phyloP scores from a whole-genome alignment of 129 eudicot species.

The Escallonia rubra region DNA sequence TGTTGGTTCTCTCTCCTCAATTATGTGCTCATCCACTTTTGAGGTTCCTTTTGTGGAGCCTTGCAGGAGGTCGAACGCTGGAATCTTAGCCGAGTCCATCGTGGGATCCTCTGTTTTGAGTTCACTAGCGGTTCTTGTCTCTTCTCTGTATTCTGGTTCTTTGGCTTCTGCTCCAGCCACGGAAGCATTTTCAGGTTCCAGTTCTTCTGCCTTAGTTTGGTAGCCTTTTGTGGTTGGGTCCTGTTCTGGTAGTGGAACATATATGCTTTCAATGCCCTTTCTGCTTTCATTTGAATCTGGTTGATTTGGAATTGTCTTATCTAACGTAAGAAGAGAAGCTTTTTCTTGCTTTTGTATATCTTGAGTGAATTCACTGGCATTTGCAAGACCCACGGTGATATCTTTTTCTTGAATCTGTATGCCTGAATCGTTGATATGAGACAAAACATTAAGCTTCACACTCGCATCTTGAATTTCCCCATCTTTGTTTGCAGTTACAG shows the following conservation, averaged over 20 bases:
- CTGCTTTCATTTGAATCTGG: slow-evolving; percentile 24
- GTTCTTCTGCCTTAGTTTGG: slow-evolving; percentile 15
- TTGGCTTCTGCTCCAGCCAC: slow-evolving; percentile 24
- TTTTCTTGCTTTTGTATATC: slow-evolving; percentile 13
- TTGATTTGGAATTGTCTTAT: slow-evolving; percentile 12
- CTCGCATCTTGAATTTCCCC: neutral
- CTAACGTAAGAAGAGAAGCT: slow-evolving; percentile 6
- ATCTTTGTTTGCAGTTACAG: slow-evolving; percentile 18
- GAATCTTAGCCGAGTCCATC: slow-evolving; percentile 7
- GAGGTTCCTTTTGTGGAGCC: slow-evolving; percentile 18
- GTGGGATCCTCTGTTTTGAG: slow-evolving; percentile 14
- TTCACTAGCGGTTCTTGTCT: slow-evolving; percentile 18
- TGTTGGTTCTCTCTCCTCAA: slow-evolving; percentile 15
- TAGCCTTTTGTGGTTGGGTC: slow-evolving; percentile 12
- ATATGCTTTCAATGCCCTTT: slow-evolving; percentile 10
- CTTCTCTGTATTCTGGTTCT: slow-evolving; percentile 18
- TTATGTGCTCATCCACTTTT: slow-evolving; percentile 12
- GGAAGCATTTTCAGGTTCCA: slow-evolving; percentile 8
- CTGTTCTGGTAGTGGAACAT: slow-evolving; percentile 15
- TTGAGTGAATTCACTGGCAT: slow-evolving; percentile 14
- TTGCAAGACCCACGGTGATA: slow-evolving; percentile 13
- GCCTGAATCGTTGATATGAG: slow-evolving; percentile 8
- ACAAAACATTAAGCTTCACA: slow-evolving; percentile 7
- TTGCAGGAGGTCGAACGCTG: slow-evolving; percentile 13
- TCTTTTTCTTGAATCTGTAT: slow-evolving; percentile 15